phyloP scores from a whole-genome alignment of 768 basidiomycete species.

The Trametes cingulata region DNA sequence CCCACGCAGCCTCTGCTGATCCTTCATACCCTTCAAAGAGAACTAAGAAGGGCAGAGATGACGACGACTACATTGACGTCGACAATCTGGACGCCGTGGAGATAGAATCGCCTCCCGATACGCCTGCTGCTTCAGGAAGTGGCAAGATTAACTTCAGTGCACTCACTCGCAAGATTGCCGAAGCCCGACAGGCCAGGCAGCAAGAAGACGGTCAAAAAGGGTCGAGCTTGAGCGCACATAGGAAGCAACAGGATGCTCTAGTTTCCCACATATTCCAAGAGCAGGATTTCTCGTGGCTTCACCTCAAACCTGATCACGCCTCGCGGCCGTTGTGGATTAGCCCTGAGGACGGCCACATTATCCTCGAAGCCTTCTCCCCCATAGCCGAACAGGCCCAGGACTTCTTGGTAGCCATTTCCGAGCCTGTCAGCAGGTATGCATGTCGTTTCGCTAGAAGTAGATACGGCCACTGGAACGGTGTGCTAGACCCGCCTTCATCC shows the following conservation, averaged over 20 bases:
- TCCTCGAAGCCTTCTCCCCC: conserved; percentile 96
- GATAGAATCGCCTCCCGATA: conserved; percentile 29
- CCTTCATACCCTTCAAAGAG: conserved; percentile 39
- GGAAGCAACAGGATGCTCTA: conserved; percentile 71
- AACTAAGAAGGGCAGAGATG: conserved; percentile 45
- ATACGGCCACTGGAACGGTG: conserved; percentile 26
- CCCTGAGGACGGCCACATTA: conserved; percentile 89
- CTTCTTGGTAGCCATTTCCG: conserved; percentile 95
- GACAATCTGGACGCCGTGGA: conserved; percentile 49
- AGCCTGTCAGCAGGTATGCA: conserved; percentile 95
- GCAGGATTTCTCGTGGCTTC: conserved; percentile 84
- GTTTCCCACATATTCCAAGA: conserved; percentile 84
- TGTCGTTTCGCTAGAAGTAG: conserved; percentile 28
- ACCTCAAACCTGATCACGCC: conserved; percentile 87
- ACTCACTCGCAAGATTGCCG: conserved; percentile 74
- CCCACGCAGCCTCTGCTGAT: conserved; percentile 23
- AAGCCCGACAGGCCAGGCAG: conserved; percentile 49
- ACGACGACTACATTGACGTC: conserved; percentile 60
- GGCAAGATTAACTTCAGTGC: conserved; percentile 90
- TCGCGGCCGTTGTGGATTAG: conserved; percentile 96
- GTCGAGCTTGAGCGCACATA: conserved; percentile 61
- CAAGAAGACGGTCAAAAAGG: conserved; percentile 43
- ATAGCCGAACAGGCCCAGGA: conserved; percentile 99
- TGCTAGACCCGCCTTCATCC: conserved; percentile 90
- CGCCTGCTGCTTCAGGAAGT: conserved; percentile 58